Evolutionary conservation across 2,329 filamentous ascomycete genomes (phyloP), one percentile per base, ranked within the genome.

Genomic region (Alternaria infectoria): DNA sequence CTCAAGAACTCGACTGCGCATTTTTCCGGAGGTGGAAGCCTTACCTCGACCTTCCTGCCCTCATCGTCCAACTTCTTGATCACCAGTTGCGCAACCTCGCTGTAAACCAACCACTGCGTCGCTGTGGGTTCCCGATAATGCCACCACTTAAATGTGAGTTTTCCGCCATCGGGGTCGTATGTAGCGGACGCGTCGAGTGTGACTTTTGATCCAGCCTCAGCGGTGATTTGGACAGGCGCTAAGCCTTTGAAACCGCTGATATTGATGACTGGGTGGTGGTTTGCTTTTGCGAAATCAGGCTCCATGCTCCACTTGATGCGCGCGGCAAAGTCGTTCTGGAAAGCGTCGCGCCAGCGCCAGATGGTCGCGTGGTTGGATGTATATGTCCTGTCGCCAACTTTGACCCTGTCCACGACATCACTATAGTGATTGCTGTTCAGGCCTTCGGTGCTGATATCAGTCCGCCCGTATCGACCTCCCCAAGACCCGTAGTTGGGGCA

Each of bases 291-390:
- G 23, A 77, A 66, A 13, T 81, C 81, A 11, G 63, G 65, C 52
- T 72, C 64, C 65, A 81, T 72, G 13, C 77, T 84, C 86, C 79
- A 87, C 69, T 80, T 82, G 68, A 84, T 85, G 25, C 78, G 76
- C 23, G 79, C 85, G 10, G 78, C 84, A 70, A 83, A 86, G 58
- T 86, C 84, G 51, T 83, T 82, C 71, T 86, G 84, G 60, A 83
- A 86, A 1, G 84, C 83, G 56, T 82, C 76, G 13, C 84, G 73
- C 85, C 84, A 87, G n/a, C 85, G 77, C 84, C 85, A 86, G 30
- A 86, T 83, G 0, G 83, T 84, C 3, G 84, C 83, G 21, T 85
- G 81, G 52, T 83, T 85, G 11, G 77, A 80, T 12, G 77, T 79
- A 58, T 79, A 74, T 2, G 69, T 78, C 26, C 67, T 69, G 17